A percentile compares a stretch with the other conserved stretches of the same genome.
phyloP scores from a whole-genome alignment of 2,329 filamentous ascomycete species.

The Colletotrichum siamense region DNA sequence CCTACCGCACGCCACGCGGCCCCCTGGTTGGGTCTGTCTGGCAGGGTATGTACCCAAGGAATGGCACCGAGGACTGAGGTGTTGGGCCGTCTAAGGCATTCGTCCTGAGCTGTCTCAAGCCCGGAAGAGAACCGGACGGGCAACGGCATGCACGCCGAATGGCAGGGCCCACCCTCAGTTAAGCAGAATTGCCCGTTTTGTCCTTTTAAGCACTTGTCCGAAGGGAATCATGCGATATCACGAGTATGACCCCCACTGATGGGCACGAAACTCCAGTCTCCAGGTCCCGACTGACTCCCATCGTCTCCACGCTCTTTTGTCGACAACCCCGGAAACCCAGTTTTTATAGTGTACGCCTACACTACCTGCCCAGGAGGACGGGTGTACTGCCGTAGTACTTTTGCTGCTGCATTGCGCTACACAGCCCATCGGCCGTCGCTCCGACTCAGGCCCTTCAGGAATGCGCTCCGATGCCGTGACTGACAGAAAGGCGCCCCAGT shows the following conservation, averaged over 20 bases:
- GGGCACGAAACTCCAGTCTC: neutral
- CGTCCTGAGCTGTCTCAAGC: neutral
- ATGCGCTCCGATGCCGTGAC: neutral
- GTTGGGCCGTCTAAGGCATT: neutral
- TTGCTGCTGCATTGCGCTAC: neutral
- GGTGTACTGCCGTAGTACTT: neutral
- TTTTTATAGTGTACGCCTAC: neutral
- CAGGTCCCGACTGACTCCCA: neutral
- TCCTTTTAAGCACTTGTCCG: slow-evolving; percentile 1
- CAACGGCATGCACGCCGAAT: slow-evolving; percentile 7
- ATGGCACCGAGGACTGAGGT: no score
- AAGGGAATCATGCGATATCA: neutral
- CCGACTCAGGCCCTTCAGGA: neutral
- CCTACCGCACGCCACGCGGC: neutral
- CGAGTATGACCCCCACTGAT: neutral
- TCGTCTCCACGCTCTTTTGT: neutral
- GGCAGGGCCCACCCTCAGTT: neutral
- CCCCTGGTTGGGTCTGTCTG: neutral
- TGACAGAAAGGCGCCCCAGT: neutral
- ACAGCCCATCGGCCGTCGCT: neutral
- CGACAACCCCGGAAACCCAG: neutral
- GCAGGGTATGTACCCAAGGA: no score
- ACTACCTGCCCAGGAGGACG: neutral
- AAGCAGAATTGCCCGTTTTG: neutral
- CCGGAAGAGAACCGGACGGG: slow-evolving; percentile 18